Evolutionary conservation across 1,284 basidiomycete species (phyloP), one percentile per base, ranked within the genome.

Genomic region (Heterobasidion parviporum): DNA sequence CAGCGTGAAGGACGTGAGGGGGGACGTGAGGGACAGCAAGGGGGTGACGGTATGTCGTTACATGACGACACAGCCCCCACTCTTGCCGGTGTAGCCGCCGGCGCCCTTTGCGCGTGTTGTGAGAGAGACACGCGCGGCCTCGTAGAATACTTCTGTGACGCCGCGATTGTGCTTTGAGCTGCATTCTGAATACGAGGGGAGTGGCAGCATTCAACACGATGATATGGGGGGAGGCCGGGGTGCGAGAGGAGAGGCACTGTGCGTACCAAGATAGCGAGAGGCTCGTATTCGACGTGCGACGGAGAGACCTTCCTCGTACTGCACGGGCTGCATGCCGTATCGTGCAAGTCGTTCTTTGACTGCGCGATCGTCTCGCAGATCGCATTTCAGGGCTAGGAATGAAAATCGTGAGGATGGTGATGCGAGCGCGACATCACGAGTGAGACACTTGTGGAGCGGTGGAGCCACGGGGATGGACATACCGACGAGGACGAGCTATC

Each of bases 131-230:
- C 89, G 80, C 0, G 92, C 92, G 1, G 91, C 89, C 68, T 95
- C 93, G 61, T 89, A 81, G 65, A 98, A 94, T 6, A 94, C 93
- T 68, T 98, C 94, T 32, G 82, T 78, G 8, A 98, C 94, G 4
- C 95, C 95, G 48, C 95, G 82, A 65, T 97, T 95, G 65, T 94
- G 91, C 69, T 96, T 97, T 9, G 95, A 94, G 60, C 93, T 96
- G 69, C 94, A 98, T 76, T 98, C 94, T 94, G 63, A 41, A 41
- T 41, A 20, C 3, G 38, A 41, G 38, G 38, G 15, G n/a, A 8
- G n/a, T 10, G 38, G 5, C n/a, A n/a, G 7, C 12, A 41, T 12
- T 41, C 38, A 41, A n/a, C 10, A 41, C n/a, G 12, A 41, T 1
- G n/a, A 41, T 10, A 20, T 7, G 3, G 10, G 41, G 20, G 57